Evolutionary conservation across 1,284 basidiomycete genomes (phyloP), one percentile per base, ranked within the genome.

Genomic region (Marasmius fiardii): DNA sequence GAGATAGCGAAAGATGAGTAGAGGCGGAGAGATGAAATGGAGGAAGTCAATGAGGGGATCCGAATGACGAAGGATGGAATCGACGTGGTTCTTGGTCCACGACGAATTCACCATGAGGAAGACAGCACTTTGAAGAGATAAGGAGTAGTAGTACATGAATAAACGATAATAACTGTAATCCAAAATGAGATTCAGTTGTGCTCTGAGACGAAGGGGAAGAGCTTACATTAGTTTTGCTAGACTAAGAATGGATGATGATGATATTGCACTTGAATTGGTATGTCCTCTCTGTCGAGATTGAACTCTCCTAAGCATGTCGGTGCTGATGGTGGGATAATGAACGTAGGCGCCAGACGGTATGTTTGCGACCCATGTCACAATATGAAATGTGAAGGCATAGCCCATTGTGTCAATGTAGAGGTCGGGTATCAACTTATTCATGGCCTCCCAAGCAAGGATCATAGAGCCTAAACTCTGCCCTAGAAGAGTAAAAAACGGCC

Each of bases 341-440:
- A 95, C 86, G 67, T 99, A 99, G 21, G 93, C 88, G 2, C 91
- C 95, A 14, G 96, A 80, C 0, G 91, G 87, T 20, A 92, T 76
- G 10, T 76, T 70, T 3, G 77, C 77, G 56, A 96, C 69, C 37
- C 84, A 71, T 4, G 82, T 75, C 2, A 93, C 87, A 12, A 92
- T 72, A 2, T 90, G 92, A 66, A 92, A 95, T 0, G 93, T 92
- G 66, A 98, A 98, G 0, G 93, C 94, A 66, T 97, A 98, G 23
- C 97, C 96, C 95, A 98, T 98, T 0, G 95, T 95, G 68, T 99
- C 95, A 51, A 99, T 90, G 72, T 88, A 99, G 10, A 97, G 74
- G 70, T 99, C 94, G 0, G 93, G 93, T 7, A 93, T 78, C 26
- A 94, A 72, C 52, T 73, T 77, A 23, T 73, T 76, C 76, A 94